phyloP scores from a whole-genome alignment of 345 rosid species.

The Camelina laxa region DNA sequence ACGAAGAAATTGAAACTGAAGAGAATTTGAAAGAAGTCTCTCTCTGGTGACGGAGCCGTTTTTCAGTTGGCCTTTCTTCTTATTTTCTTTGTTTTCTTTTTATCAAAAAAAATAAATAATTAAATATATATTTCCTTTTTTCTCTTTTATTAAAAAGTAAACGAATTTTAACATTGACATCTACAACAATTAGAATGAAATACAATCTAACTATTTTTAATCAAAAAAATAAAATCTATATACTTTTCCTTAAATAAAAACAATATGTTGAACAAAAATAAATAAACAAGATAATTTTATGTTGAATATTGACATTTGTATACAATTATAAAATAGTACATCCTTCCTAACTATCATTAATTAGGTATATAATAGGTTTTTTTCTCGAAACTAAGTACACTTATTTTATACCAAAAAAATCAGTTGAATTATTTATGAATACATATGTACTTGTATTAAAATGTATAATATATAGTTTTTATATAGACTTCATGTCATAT shows the following conservation, averaged over 20 bases:
- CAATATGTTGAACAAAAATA: too few species aligned
- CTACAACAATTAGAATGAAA: too few species aligned
- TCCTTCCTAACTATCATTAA: neutral
- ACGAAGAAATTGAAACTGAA: conserved; percentile 39
- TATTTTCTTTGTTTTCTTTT: neutral
- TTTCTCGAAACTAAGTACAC: too few species aligned
- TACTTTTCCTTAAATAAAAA: too few species aligned
- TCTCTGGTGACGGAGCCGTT: conserved; percentile 36
- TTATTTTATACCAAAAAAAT: too few species aligned
- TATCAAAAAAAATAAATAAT: neutral
- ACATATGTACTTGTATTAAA: neutral
- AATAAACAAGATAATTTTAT: too few species aligned
- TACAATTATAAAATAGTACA: neutral
- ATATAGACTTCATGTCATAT: neutral
- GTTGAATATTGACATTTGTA: neutral
- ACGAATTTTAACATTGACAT: too few species aligned
- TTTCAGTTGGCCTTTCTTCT: conserved; percentile 22
- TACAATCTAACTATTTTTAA: too few species aligned
- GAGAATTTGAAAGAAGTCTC: conserved; percentile 21
- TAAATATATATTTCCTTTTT: neutral
- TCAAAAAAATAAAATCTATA: too few species aligned
- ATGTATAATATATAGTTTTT: neutral
- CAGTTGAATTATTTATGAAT: neutral
- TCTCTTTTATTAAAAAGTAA: neutral
- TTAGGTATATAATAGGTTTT: neutral